Base-by-base conservation (phyloP, 225 moss, liverwort and hornwort species). In the Ulota crispa region DNA sequence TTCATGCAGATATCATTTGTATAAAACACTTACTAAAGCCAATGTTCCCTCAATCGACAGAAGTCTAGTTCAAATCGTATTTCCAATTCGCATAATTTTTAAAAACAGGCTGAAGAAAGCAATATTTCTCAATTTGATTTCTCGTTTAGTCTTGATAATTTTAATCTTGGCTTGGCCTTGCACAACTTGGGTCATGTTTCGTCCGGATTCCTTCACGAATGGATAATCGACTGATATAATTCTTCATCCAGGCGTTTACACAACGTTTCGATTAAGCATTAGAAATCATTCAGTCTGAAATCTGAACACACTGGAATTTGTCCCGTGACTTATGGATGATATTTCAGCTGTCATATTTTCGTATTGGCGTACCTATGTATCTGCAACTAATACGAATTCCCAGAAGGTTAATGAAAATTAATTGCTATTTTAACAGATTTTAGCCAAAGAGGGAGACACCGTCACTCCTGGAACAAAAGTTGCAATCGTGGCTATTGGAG, bases 381-480 rank as follows among this genome's bases (percentile, higher is more conserved):
- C 31, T 80, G 72, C 54, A 76, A 50, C 31, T 18, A 72, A 61
- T 26, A 6, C 27, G 36, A 41, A 34, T 4, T 80, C 15, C 52
- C 26, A 31, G 30, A 28, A 57, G 3, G 18, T 68, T 63, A 13
- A 63, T 16, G 19, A 20, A 76, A 52, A 73, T 43, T 11, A 68
- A 7, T 24, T 68, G 28, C 32, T 66, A 11, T n/a, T 84, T 1
- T 82, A 28, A 67, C 80, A 97, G 95, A 82, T 97, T 81, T 80
- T 91, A 69, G 94, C 90, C 74, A 95, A 93, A 83, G 88, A 91
- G 36, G 93, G 92, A 74, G 93, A 95, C 74, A 95, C 90, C 20
- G 93, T 96, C 60, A 91, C 83, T 57, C 93, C 93, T 30, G 93
- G 95, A 88, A 92, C 91, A 62, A 89, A 91, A 82, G 88, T 95